phyloP scores from a whole-genome alignment of 1,284 basidiomycete genomes.

The Tylopilus orsonianus region DNA sequence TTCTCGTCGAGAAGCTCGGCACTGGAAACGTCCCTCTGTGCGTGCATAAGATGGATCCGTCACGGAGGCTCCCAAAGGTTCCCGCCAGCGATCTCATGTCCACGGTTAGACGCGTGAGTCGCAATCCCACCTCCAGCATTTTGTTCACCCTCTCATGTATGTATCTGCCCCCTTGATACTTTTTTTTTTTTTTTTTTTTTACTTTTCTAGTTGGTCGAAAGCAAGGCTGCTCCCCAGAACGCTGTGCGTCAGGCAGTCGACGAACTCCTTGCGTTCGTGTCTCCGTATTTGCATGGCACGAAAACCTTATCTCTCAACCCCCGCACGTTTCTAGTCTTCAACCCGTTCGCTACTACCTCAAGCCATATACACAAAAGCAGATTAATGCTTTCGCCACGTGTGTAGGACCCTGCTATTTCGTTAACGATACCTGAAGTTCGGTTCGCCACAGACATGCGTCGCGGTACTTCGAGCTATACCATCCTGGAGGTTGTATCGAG shows the following conservation, averaged over 20 bases:
- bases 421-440: conserved; percentile 28
- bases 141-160: conserved; percentile 29
- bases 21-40: conserved; percentile 71
- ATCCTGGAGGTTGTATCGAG: conserved; percentile 79
- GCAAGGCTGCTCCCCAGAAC: conserved; percentile 52
- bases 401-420: conserved; percentile 38
- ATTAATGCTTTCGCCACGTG: conserved; percentile 88
- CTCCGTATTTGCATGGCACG: conserved; percentile 8
- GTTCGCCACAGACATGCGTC: conserved; percentile 67
- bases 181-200: conserved; percentile 13
- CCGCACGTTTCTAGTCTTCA: conserved; percentile 48
- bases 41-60: conserved; percentile 84
- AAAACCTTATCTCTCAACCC: conserved; percentile 20
- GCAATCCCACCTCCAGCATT: conserved; percentile 26
- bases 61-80: conserved; percentile 70
- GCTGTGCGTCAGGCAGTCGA: conserved; percentile 69
- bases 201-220: conserved; percentile 52
- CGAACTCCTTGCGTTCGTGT: conserved; percentile 66
- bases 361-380: conserved; percentile 71
- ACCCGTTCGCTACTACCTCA: conserved; percentile 72
- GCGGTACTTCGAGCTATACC: conserved; percentile 82
- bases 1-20: conserved; percentile 82
- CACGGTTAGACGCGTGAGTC: conserved; percentile 74
- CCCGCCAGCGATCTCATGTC: conserved; percentile 61
- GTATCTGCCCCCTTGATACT: conserved; percentile 10